Percentiles rank a stretch among this genome's conserved stretches.
Conservation (phyloP, 2,329 filamentous ascomycete species). For the Tolypocladium pustulatum region DNA sequence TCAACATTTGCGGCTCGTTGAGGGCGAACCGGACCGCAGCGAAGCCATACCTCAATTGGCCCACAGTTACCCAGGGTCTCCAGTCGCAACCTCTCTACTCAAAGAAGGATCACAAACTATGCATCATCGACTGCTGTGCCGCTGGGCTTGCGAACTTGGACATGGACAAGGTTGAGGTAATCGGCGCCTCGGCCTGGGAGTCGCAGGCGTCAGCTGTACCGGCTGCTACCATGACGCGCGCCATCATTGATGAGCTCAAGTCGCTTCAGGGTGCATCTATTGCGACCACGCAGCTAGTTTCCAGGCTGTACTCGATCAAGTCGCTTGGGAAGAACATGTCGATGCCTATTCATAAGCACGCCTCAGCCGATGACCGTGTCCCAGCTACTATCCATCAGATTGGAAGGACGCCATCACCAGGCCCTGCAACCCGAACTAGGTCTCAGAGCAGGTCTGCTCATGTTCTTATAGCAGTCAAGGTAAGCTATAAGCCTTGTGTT, state of each 20-base stretch:
- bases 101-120: not conserved
- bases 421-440: not conserved
- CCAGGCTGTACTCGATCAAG: not conserved
- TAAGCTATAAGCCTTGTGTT: not conserved
- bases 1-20: not conserved
- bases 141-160: not conserved
- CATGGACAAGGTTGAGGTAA: not conserved
- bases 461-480: not conserved
- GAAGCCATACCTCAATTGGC: not conserved
- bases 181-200: not conserved
- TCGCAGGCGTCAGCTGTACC: not conserved
- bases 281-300: not conserved
- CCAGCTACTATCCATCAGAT: not conserved
- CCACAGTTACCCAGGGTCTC: not conserved
- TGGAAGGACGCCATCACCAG: not conserved
- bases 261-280: not conserved
- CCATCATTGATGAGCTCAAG: not conserved
- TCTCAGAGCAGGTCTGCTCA: not conserved
- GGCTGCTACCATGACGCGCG: not conserved
- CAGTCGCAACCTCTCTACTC: not conserved
- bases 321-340: not conserved
- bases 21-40: not conserved
- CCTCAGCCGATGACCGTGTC: not conserved
- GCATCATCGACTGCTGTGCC: not conserved
- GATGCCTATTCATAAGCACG: not conserved